Evolutionary conservation across 192 early-diverging fungal species (phyloP), one percentile per base, ranked within the genome.

Genomic region (Coemansia sp.): DNA sequence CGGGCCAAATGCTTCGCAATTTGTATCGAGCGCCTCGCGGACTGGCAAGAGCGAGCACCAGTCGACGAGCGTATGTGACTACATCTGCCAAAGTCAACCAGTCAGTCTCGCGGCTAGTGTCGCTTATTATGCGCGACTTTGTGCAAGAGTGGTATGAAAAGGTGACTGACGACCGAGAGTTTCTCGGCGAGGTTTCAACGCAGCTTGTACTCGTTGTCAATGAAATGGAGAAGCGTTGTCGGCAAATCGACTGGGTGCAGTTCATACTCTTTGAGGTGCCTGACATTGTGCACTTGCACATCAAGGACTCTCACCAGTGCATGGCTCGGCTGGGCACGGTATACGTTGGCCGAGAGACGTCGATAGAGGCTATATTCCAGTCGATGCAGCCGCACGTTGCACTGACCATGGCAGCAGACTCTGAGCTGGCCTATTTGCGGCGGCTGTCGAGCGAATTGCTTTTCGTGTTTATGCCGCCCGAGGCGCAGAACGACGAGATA

Each of bases 351-450:
- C 54, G 67, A 3, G 67, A 70, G 24, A 70, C 62, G 9, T 80
- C 76, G 1, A 69, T 80, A 11, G 76, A 80, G 33, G 70, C 66
- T 1, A 62, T 73, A 22, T 73, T 80, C 32, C 76, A 80, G 65
- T 73, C 67, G 34, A 73, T 72, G 70, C 76, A 80, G 59, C 76
- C 76, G 43, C 76, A 80, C 39, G 71, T 73, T 53, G 76, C 76
- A 18, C 46, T 80, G 53, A 50, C 56, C 8, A 56, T 53, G 58
- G 76, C 76, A 2, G 76, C 76, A 3, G 70, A 80, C 44, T 80
- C 76, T 39, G 76, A 80, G 52, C 58, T 80, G 9, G 62, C 68
- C 10, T 80, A 80, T 42, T 59, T 80, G 59, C 44, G 76, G n/a
- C 66, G 62, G 11, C 39, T 80, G 42, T 61, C 76, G 27, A 56